Percentiles rank a stretch among this genome's conserved stretches.
Evolutionary conservation across 768 basidiomycete genomes (phyloP).

Genomic region (Vararia minispora): DNA sequence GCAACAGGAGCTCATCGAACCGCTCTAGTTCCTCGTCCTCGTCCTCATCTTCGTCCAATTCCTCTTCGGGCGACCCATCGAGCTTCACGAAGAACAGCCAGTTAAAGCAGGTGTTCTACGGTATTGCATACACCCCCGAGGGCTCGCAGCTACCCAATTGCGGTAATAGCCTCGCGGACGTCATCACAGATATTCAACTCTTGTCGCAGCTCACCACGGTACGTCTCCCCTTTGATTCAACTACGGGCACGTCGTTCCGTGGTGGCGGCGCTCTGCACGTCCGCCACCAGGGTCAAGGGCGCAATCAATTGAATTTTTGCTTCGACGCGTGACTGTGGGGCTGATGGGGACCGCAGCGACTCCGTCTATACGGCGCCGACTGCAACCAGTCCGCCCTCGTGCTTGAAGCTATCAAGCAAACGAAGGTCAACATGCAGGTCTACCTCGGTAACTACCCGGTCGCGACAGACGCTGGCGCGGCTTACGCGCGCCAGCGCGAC

Average conservation of each 20-base stretch:
- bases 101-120: conserved; percentile 71
- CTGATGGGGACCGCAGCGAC: conserved; percentile 28
- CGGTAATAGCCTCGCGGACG: conserved; percentile 40
- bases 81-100: conserved; percentile 59
- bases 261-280: no score
- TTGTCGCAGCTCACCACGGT: conserved; percentile 75
- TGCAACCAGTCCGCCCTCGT: conserved; percentile 76
- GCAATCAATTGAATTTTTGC: no score
- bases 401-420: conserved; percentile 83
- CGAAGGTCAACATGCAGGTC: conserved; percentile 79
- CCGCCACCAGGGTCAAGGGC: no score
- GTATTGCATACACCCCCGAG: conserved; percentile 76
- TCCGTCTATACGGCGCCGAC: conserved; percentile 82
- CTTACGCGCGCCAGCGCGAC: conserved; percentile 66
- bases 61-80: conserved; percentile 55
- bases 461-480: conserved; percentile 49
- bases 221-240: conserved; percentile 7
- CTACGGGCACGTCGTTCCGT: no score
- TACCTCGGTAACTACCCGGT: conserved; percentile 64
- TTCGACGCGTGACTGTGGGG: background rate
- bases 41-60: conserved; percentile 12
- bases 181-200: conserved; percentile 69
- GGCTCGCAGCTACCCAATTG: conserved; percentile 65
- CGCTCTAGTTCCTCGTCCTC: no score
- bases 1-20: no score